Percentiles rank a stretch among this genome's conserved stretches.
phyloP scores from a whole-genome alignment of 352 stramenopile species.

The Phytophthora citrophthora region DNA sequence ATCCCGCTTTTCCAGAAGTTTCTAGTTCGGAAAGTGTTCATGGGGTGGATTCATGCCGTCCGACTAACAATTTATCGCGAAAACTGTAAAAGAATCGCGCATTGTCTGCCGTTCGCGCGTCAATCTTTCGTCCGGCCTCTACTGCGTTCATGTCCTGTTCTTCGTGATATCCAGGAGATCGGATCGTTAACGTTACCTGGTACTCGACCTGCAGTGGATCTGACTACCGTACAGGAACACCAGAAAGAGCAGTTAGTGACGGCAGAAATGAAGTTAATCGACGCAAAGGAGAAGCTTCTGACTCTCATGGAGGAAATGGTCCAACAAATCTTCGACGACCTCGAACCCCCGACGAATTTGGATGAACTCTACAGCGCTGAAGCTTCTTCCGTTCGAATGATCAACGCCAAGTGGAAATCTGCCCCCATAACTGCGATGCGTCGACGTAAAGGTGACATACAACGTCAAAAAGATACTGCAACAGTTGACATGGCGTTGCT shows the following conservation, averaged over 20 bases:
- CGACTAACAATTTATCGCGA: conserved; percentile 49
- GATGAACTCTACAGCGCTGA: conserved; percentile 61
- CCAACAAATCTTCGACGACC: conserved; percentile 43
- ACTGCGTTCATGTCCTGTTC: conserved; percentile 38
- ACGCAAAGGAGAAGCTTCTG: conserved; percentile 67
- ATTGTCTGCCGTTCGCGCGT: conserved; percentile 47
- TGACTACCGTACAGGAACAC: conserved; percentile 52
- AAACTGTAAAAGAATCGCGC: conserved; percentile 40
- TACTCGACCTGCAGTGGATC: conserved; percentile 29
- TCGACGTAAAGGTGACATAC: conserved; percentile 36
- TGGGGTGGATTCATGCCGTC: conserved; percentile 49
- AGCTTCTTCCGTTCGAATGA: conserved; percentile 43
- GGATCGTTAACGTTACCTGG: conserved; percentile 49
- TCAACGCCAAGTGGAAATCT: conserved; percentile 71
- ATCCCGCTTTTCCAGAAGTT: conserved; percentile 84
- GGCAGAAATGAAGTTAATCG: conserved; percentile 68
- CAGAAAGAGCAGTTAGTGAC: conserved; percentile 45
- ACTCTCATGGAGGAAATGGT: conserved; percentile 60
- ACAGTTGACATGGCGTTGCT: conserved; percentile 53
- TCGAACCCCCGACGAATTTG: conserved; percentile 49
- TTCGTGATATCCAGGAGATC: conserved; percentile 53
- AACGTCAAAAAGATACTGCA: conserved; percentile 51
- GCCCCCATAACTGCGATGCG: conserved; percentile 57
- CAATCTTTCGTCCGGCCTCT: conserved; percentile 48
- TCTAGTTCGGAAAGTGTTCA: conserved; percentile 61